phyloP scores from a whole-genome alignment of 495 filamentous ascomycete species.

The Lindgomyces ingoldianus region DNA sequence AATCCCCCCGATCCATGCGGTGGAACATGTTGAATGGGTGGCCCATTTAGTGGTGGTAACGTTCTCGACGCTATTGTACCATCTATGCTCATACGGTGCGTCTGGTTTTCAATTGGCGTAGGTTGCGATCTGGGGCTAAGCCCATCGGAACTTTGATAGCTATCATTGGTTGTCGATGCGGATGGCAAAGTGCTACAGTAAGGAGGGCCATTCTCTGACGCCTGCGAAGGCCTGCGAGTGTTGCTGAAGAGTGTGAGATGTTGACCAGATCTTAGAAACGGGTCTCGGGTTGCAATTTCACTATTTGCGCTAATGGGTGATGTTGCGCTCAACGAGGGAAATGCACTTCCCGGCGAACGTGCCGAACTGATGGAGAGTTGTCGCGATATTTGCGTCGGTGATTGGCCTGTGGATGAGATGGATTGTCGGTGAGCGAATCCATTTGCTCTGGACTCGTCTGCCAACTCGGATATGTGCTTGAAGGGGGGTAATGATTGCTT shows the following conservation, averaged over 20 bases:
- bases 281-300: constrained; percentile 32
- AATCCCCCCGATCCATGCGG: constrained; percentile 47
- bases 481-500: constrained; percentile 33
- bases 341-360: constrained; percentile 32
- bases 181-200: constrained; percentile 37
- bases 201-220: constrained; percentile 35
- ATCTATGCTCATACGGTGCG: constrained; percentile 38
- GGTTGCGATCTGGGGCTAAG: constrained; percentile 39
- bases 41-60: constrained; percentile 37
- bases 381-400: constrained; percentile 30
- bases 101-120: constrained; percentile 35
- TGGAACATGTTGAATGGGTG: constrained; percentile 37
- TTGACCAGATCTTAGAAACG: constrained; percentile 34
- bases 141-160: constrained; percentile 40
- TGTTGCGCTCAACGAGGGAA: constrained; percentile 29
- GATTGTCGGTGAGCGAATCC: constrained; percentile 37
- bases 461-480: constrained; percentile 38
- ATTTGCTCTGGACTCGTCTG: constrained; percentile 32
- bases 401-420: constrained; percentile 36
- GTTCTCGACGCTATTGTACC: constrained; percentile 30
- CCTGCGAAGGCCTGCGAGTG: constrained; percentile 40
- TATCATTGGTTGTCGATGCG: constrained; percentile 40
- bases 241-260: constrained; percentile 25
- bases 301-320: constrained; percentile 41
- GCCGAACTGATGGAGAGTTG: constrained; percentile 29